A percentile compares a stretch with the other conserved stretches of the same genome.
Conservation (phyloP, 306 rosid species). For the Cucurbita maxima region DNA sequence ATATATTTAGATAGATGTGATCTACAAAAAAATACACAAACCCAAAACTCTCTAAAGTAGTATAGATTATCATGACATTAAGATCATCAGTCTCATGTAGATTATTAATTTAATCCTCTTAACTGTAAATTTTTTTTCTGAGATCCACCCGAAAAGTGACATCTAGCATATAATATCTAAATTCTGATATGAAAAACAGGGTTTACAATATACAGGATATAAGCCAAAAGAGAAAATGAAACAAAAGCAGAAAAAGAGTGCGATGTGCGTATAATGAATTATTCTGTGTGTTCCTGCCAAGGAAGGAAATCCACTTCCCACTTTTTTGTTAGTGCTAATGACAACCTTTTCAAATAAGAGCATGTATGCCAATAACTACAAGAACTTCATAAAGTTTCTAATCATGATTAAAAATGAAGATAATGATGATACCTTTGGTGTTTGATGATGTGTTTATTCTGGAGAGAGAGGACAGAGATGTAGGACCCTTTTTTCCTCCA, state of each 20-base stretch:
- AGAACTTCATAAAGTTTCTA: background rate
- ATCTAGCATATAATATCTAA: background rate
- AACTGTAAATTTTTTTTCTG: background rate
- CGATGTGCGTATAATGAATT: background rate
- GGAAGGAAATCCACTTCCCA: conserved; percentile 7
- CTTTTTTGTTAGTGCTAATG: background rate
- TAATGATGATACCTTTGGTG: conserved; percentile 2
- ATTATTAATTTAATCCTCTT: background rate
- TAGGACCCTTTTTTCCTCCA: background rate
- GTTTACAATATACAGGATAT: background rate
- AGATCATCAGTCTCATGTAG: background rate
- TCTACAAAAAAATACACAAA: background rate
- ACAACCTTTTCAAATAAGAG: conserved; percentile 2
- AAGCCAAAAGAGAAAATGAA: background rate
- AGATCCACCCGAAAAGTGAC: background rate
- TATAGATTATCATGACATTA: background rate
- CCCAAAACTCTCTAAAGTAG: background rate
- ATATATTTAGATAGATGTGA: background rate
- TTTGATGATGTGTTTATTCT: conserved; percentile 5
- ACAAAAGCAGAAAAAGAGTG: conserved; percentile 1
- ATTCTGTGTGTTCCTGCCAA: background rate
- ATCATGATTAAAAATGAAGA: conserved; percentile 1
- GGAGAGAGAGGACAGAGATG: background rate
- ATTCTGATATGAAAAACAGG: background rate
- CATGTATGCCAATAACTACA: background rate